Base-by-base conservation (phyloP, 2,329 filamentous ascomycete species). In the Aschersonia sp. region DNA sequence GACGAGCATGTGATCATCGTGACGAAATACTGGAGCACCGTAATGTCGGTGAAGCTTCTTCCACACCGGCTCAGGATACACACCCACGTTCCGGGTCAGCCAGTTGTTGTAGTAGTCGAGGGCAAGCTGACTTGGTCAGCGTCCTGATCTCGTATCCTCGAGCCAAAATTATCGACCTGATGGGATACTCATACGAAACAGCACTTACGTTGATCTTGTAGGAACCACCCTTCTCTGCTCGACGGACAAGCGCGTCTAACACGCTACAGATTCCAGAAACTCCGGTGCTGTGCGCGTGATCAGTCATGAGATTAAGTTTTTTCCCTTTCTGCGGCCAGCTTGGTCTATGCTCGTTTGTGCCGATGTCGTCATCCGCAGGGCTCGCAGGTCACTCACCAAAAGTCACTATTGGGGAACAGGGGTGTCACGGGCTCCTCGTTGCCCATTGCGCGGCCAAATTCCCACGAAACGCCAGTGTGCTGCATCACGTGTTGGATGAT, bases 41-140 rank as follows among this genome's bases (percentile, higher is more conserved):
- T 70, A 70, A 35, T 67, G 61, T 39, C 62, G 61, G 22, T 72
- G 68, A 22, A 83, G 60, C 45, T 67, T 53, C 9, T 68, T 61
- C 61, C 81, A 73, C 2, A 81, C 67, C 0, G 67, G 61, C 0
- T 67, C 63, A 0, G 75, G 65, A 50, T 83, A 77, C 40, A 74
- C 60, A 0, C 81, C 80, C 0, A 77, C 68, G 12, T 73, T 69
- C 54, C 14, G n/a, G 9, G 83, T 73, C 22, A 85, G 69, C 4
- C 81, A 71, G 2, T 84, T 68, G 52, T 86, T 79, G 58, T 84
- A 85, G 54, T 84, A 81, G 56, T 79, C 69, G 22, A 85, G 66
- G 1, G 77, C 81, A 12, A 37, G 35, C 35, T 37, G 35, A 37
- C 8, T 37, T 8, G 8, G 35, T 37, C 35, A 37, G 35, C 35